Percentiles rank a stretch among this genome's conserved stretches.
Conservation (phyloP, 306 rosid species). For the Cucumis cinereus region DNA sequence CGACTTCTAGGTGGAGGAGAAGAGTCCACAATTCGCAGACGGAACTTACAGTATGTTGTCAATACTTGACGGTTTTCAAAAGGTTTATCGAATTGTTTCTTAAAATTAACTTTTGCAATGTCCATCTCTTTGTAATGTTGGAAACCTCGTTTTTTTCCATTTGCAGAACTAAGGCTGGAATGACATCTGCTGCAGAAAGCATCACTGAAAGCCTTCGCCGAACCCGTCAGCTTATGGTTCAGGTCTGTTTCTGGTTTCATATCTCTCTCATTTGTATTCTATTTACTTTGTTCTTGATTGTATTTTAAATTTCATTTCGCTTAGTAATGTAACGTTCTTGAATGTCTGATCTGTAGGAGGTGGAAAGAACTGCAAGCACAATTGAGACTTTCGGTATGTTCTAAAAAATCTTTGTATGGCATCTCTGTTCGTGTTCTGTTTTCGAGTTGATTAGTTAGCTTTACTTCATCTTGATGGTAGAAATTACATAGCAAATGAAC, state of each 20-base stretch:
- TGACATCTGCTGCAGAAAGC: conserved; percentile 94
- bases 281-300: neutral
- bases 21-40: conserved; percentile 81
- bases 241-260: conserved; percentile 31
- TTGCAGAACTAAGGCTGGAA: conserved; percentile 79
- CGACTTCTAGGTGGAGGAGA: conserved; percentile 80
- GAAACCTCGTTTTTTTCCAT: neutral
- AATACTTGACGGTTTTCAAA: neutral
- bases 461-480: neutral
- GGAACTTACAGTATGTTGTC: conserved; percentile 76
- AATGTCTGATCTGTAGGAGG: conserved; percentile 36
- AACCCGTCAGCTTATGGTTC: conserved; percentile 85
- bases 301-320: neutral
- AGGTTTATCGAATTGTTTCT: neutral
- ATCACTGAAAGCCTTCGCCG: conserved; percentile 90
- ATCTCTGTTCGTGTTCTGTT: neutral
- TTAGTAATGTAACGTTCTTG: conserved; percentile 15
- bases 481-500: neutral
- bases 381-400: conserved; percentile 57
- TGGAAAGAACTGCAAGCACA: conserved; percentile 70
- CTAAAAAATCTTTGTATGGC: neutral
- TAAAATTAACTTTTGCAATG: neutral
- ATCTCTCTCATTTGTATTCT: neutral
- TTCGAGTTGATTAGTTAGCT: neutral
- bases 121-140: neutral